A percentile compares a stretch with the other conserved stretches of the same genome.
Evolutionary conservation across 2,329 filamentous ascomycete genomes (phyloP).

Genomic region (Aspergillus unguis): DNA sequence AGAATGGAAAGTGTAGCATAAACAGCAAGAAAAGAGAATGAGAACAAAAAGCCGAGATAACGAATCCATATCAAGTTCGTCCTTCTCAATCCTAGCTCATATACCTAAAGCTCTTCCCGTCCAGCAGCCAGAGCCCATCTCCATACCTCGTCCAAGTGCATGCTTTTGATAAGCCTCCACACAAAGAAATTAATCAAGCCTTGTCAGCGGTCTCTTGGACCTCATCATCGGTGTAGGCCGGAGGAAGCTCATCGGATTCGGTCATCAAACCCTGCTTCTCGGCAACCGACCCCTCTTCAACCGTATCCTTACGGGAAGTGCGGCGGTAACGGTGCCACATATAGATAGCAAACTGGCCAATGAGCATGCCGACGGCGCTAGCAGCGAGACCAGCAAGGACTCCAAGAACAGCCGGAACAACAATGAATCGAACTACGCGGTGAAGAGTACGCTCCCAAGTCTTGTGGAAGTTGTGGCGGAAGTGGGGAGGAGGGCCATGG

Average conservation of each 20-base stretch:
- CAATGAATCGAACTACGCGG: slow-evolving; percentile 42
- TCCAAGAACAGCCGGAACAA: slow-evolving; percentile 46
- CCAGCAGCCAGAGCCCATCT: slow-evolving; percentile 4
- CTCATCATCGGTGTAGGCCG: slow-evolving; percentile 37
- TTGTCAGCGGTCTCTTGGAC: slow-evolving; percentile 28
- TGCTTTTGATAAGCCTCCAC: not conserved
- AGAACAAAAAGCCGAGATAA: slow-evolving; percentile 1
- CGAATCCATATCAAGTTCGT: not conserved
- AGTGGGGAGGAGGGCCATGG: slow-evolving; percentile 20
- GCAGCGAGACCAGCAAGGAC: slow-evolving; percentile 46
- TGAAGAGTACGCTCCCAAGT: slow-evolving; percentile 40
- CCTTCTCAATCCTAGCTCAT: not conserved
- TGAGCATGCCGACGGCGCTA: slow-evolving; percentile 47
- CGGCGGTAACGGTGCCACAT: slow-evolving; percentile 44
- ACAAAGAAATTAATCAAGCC: slow-evolving; percentile 22
- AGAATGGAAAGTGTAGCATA: not conserved
- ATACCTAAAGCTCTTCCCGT: slow-evolving; percentile 9
- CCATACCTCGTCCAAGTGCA: not conserved
- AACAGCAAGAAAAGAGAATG: not conserved
- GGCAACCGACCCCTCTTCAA: slow-evolving; percentile 36
- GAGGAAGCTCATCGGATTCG: slow-evolving; percentile 34
- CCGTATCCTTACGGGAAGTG: slow-evolving; percentile 24
- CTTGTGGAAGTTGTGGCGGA: slow-evolving; percentile 32
- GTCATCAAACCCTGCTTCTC: slow-evolving; percentile 44
- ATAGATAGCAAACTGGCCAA: slow-evolving; percentile 46